Base-by-base conservation (phyloP, 2,329 filamentous ascomycete genomes). In the Alternaria consortialis region DNA sequence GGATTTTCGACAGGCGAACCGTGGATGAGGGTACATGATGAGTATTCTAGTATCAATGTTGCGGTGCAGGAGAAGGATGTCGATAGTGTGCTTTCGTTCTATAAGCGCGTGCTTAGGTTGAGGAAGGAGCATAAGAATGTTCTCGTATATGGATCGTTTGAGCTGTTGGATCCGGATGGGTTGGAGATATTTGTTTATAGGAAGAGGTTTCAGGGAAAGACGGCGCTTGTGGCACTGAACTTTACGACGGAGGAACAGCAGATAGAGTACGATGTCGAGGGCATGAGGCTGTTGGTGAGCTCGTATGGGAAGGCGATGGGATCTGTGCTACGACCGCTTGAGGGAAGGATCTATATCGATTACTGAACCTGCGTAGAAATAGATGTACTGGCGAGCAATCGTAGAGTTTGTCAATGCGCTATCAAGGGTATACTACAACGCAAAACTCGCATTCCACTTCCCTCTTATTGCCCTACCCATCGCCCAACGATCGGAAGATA, bases 11-110 rank as follows among this genome's bases (percentile, higher is more conserved):
- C 78, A 1, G 79, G 77, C 4, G 82, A 81, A 55, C 52, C 90
- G 2, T 93, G 91, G 91, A 92, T 93, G 86, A 84, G 85, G 13
- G 85, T 88, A 39, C 88, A 91, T 72, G 85, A 89, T 57, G 85
- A 88, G 71, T 89, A 88, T 73, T 73, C 73, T 2, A 75, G 80
- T n/a, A 70, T 77, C 42, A 93, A 93, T 70, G 89, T 87, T 29
- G 84, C 82, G 2, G 69, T 79, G 0, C 87, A 91, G 73, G 72
- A 81, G 3, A 70, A 69, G 3, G 80, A 86, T 60, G 71, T 72
- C 2, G 71, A 80, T 15, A 88, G 85, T 7, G 83, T 88, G 20
- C 86, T 89, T 71, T 78, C 82, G 60, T 90, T 87, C 75, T 93
- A 89, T 84, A 83, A 85, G 42, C 76, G 77, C 0, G 83, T 89